A percentile compares a stretch with the other conserved stretches of the same genome.
phyloP scores from a whole-genome alignment of 345 rosid genomes.

The Aethionema arabicum region DNA sequence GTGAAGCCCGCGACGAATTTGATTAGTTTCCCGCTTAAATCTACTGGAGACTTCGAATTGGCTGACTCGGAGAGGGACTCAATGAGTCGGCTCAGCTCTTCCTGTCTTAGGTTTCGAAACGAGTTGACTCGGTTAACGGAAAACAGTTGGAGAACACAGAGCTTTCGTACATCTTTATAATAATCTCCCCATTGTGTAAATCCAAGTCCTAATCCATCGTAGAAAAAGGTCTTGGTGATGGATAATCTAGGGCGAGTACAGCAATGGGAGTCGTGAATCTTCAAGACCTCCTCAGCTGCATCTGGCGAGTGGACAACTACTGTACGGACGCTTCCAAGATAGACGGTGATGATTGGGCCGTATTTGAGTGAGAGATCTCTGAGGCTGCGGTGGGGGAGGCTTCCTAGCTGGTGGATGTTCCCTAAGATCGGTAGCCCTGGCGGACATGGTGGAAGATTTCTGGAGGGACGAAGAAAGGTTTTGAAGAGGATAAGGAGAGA shows the following conservation, averaged over 20 bases:
- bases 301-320: slow-evolving; percentile 50
- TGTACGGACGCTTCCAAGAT: slow-evolving; percentile 47
- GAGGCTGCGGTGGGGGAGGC: slow-evolving; percentile 41
- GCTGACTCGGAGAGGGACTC: slow-evolving; percentile 32
- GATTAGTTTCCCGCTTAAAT: slow-evolving; percentile 33
- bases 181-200: slow-evolving; percentile 43
- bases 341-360: slow-evolving; percentile 52
- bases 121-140: slow-evolving; percentile 45
- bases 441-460: slow-evolving; percentile 43
- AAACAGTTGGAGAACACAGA: slow-evolving; percentile 43
- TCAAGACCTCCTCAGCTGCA: slow-evolving; percentile 45
- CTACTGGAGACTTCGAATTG: slow-evolving; percentile 22
- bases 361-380: slow-evolving; percentile 43
- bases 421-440: slow-evolving; percentile 46
- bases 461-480: slow-evolving; percentile 22
- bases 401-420: slow-evolving; percentile 53
- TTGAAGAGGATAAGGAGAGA: slow-evolving; percentile 23
- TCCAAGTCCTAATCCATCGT: slow-evolving; percentile 40
- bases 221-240: slow-evolving; percentile 35
- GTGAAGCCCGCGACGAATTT: slow-evolving; percentile 35
- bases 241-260: slow-evolving; percentile 42
- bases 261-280: slow-evolving; percentile 39
- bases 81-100: slow-evolving; percentile 38
- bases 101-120: slow-evolving; percentile 41
- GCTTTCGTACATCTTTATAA: slow-evolving; percentile 40